These are phyloP conservation scores for Tuber indicum DNA, from an alignment of 495 filamentous ascomycete species.

Conservation along the genomic window DNA sequence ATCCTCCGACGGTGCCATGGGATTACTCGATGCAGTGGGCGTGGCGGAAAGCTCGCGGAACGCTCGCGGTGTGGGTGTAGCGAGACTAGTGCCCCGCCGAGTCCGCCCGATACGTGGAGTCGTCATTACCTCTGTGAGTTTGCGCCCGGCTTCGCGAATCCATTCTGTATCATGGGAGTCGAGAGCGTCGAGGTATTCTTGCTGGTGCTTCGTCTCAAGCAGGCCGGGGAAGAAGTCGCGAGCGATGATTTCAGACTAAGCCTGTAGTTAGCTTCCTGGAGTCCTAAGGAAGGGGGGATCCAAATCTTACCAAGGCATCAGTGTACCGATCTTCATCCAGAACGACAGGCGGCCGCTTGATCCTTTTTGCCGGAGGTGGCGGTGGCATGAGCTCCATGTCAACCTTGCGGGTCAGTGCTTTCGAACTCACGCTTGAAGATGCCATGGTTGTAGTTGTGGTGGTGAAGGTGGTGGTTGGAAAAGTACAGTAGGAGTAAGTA, in stretches of 20 bases:
- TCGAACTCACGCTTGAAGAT: slow-evolving; percentile 31
- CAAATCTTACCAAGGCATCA: slow-evolving; percentile 53
- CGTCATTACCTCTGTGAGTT: slow-evolving; percentile 75
- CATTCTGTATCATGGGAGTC: slow-evolving; percentile 76
- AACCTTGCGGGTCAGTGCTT: slow-evolving; percentile 59
- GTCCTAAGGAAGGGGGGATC: not conserved
- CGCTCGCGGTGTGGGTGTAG: slow-evolving; percentile 25
- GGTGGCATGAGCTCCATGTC: slow-evolving; percentile 81
- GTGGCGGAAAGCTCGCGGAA: slow-evolving; percentile 26
- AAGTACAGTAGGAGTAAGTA: not conserved
- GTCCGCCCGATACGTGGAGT: slow-evolving; percentile 45
- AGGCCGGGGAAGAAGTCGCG: slow-evolving; percentile 96
- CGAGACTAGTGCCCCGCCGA: slow-evolving; percentile 34
- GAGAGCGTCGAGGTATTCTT: slow-evolving; percentile 86
- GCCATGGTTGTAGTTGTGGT: slow-evolving; percentile 12
- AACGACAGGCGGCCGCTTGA: slow-evolving; percentile 83
- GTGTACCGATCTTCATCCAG: slow-evolving; percentile 95
- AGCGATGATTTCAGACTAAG: slow-evolving; percentile 76
- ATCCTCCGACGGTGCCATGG: slow-evolving; percentile 13
- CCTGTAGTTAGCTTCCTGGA: slow-evolving; percentile 6
- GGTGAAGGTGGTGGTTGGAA: not conserved
- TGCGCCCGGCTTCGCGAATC: slow-evolving; percentile 71
- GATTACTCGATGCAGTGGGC: slow-evolving; percentile 15
- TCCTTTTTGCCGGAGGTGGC: slow-evolving; percentile 78
- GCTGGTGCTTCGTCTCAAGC: slow-evolving; percentile 72